These are phyloP conservation scores for Botrytis aclada DNA, from an alignment of 2,329 filamentous ascomycete species.

Conservation along the genomic window DNA sequence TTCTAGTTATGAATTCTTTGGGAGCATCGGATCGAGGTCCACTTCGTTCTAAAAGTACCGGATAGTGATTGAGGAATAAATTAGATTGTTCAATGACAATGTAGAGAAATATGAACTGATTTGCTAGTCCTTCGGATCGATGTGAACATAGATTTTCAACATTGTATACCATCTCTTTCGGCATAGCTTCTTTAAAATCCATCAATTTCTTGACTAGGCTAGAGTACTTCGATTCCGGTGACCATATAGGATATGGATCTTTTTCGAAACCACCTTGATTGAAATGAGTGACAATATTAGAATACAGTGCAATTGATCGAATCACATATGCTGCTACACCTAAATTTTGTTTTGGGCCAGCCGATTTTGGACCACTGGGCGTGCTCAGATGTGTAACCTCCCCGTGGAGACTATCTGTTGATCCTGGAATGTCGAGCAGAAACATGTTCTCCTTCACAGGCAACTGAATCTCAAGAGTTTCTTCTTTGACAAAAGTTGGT, in stretches of 20 bases:
- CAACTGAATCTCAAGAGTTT: constrained; percentile 82
- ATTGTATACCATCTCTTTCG: constrained; percentile 69
- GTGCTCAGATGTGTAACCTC: constrained; percentile 60
- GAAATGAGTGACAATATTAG: constrained; percentile 81
- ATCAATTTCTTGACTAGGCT: constrained; percentile 68
- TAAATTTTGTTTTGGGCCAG: constrained; percentile 78
- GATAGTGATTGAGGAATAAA: constrained; percentile 86
- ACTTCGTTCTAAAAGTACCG: constrained; percentile 60
- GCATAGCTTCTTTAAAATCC: constrained; percentile 66
- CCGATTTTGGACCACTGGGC: constrained; percentile 60
- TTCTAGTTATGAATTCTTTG: constrained; percentile 71
- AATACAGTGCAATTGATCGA: constrained; percentile 82
- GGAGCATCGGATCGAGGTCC: constrained; percentile 59
- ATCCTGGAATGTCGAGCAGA: constrained; percentile 83
- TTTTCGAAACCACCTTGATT: constrained; percentile 84
- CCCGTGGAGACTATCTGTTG: constrained; percentile 80
- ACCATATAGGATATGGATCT: constrained; percentile 78
- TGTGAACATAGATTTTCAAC: constrained; percentile 81
- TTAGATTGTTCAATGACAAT: constrained; percentile 86
- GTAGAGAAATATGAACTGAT: constrained; percentile 91
- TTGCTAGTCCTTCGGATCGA: constrained; percentile 77
- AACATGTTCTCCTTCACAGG: constrained; percentile 90
- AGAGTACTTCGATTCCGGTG: constrained; percentile 71
- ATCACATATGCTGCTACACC: constrained; percentile 91
- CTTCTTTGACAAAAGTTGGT: constrained; percentile 86